Base-by-base conservation (phyloP, 768 basidiomycete species). In the Phylloporus sp. region DNA sequence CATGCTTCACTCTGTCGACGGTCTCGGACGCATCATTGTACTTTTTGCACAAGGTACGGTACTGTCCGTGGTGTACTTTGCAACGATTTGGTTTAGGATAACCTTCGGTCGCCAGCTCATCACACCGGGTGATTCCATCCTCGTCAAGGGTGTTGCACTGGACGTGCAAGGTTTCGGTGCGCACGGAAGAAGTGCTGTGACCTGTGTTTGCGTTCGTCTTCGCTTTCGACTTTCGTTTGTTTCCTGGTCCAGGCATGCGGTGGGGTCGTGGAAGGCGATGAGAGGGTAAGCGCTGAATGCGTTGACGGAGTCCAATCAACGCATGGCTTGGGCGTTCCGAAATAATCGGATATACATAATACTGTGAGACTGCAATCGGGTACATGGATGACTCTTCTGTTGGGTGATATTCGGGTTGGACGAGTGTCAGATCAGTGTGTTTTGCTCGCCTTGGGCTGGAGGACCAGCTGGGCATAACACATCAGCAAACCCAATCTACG, bases 1-100 rank as follows among this genome's bases (percentile, higher is more conserved):
- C 54, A 6, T 11, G 31, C 23, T 57, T 57, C 12, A 61, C 34
- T 0, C 55, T 26, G 32, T 70, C 66, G 2, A 69, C 65, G 16
- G 59, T 40, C 28, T 58, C 49, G 5, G 64, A 59, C 6, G 68
- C 69, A 5, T 58, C 57, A 46, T 66, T 67, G 56, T 69, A 70
- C 18, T 54, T 55, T 35, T 52, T 54, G 39, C 48, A 60, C 58
- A 70, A 46, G 16, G 36, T 56, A 5, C 53, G 41, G 44, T 63
- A 67, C 46, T 70, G 67, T 11, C 44, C 50, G 22, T 66, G 63
- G 40, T 70, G 68, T 3, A 56, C 54, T 2, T 44, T 41, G 48
- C 68, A 70, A 18, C 67, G 61, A 1, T 55, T 47, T 2, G 46
- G 43, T 20, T 43, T 40, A 0, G 56, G 57, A 35, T 50, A n/a